Evolutionary conservation across 1,284 basidiomycete species (phyloP).

Genomic region (Fomitopsis pinicola): DNA sequence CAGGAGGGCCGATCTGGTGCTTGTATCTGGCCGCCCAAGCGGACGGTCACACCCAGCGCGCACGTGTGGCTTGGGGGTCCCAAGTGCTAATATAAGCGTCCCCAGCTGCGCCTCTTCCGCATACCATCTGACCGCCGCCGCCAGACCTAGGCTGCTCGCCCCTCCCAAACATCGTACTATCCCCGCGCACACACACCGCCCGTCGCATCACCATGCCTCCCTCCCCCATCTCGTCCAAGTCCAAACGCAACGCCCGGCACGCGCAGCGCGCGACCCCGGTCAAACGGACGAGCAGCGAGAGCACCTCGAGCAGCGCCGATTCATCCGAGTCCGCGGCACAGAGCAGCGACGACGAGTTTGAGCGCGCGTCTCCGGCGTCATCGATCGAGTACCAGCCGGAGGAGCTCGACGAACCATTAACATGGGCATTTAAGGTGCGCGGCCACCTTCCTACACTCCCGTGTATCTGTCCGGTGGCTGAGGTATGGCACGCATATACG

Average conservation of each 20-base stretch:
- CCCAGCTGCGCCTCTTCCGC: background rate
- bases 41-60: background rate
- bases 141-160: background rate
- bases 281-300: conserved; percentile 1
- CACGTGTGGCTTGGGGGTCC: background rate
- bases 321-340: conserved; percentile 1
- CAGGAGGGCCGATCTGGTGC: background rate
- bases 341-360: conserved; percentile 2
- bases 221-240: background rate
- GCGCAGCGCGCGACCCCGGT: background rate
- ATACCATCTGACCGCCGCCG: background rate
- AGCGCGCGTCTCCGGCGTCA: background rate
- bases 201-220: background rate
- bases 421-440: conserved; percentile 13
- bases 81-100: background rate
- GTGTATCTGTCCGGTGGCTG: background rate
- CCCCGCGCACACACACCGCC: background rate
- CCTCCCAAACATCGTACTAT: background rate
- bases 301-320: conserved; percentile 7
- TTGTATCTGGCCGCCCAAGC: background rate
- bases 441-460: background rate
- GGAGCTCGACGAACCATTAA: conserved; percentile 17
- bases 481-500: background rate
- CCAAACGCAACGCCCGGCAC: background rate
- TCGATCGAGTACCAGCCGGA: conserved; percentile 9